These are phyloP conservation scores for Trichosporon sp. DNA, from an alignment of 1,284 basidiomycete genomes.

Conservation along the genomic window DNA sequence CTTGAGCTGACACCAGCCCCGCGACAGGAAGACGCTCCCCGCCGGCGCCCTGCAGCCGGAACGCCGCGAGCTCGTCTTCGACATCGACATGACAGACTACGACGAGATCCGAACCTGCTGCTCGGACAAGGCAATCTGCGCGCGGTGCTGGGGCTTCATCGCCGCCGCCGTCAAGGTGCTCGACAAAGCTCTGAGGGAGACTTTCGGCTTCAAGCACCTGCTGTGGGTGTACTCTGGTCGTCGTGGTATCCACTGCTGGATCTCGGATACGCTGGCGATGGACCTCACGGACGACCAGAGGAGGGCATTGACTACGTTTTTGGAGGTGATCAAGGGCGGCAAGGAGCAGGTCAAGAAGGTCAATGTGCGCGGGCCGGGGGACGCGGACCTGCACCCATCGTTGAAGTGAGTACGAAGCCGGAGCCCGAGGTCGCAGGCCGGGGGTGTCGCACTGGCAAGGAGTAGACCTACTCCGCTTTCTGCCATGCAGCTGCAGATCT, in stretches of 20 bases:
- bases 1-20: constrained; percentile 63
- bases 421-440: not conserved
- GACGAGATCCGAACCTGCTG: constrained; percentile 96
- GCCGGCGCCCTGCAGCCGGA: constrained; percentile 74
- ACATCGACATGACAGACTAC: constrained; percentile 99
- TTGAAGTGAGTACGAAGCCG: constrained; percentile 62
- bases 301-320: constrained; percentile 78
- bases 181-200: constrained; percentile 71
- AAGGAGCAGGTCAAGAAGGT: constrained; percentile 84
- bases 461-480: too few relatives aligned
- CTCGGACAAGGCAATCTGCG: constrained; percentile 86
- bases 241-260: constrained; percentile 97
- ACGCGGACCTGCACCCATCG: constrained; percentile 67
- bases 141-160: constrained; percentile 93
- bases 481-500: too few relatives aligned
- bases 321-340: constrained; percentile 83
- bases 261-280: constrained; percentile 86
- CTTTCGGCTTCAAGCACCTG: constrained; percentile 76
- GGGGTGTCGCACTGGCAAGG: too few relatives aligned
- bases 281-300: constrained; percentile 89
- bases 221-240: constrained; percentile 99
- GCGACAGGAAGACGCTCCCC: constrained; percentile 84
- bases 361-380: constrained; percentile 63
- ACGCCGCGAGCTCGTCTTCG: constrained; percentile 93
- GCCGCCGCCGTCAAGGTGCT: constrained; percentile 88